Evolutionary conservation across 331 rosid genomes (phyloP).

Genomic region (Spiraea crenata): DNA sequence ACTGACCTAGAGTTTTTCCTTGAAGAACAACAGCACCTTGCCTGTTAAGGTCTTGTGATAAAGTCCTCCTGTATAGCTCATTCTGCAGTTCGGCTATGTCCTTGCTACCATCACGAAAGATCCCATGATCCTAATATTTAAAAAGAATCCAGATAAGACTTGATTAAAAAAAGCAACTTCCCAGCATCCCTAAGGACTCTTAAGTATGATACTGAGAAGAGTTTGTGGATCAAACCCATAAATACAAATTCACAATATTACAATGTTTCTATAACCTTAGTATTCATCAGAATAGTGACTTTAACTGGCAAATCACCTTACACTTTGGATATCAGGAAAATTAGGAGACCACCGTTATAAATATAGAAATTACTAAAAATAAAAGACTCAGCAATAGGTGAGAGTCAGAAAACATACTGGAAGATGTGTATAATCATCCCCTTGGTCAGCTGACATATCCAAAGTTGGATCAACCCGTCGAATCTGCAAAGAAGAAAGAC

Average conservation of each 20-base stretch:
- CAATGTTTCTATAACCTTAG: background rate
- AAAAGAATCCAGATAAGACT: conserved; percentile 28
- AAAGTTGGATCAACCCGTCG: conserved; percentile 91
- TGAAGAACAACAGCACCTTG: conserved; percentile 98
- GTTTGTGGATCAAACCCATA: background rate
- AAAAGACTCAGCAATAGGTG: conserved; percentile 12
- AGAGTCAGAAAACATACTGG: conserved; percentile 62
- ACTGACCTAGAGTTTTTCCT: conserved; percentile 79
- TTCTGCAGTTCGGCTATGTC: conserved; percentile 60
- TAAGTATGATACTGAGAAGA: background rate
- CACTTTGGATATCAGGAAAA: background rate
- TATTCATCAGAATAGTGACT: background rate
- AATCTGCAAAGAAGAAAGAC: conserved; percentile 45
- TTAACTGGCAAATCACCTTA: background rate
- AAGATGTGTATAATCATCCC: conserved; percentile 95
- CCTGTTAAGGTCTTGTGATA: conserved; percentile 94
- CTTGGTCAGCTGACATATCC: conserved; percentile 97
- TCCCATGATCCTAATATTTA: conserved; percentile 83
- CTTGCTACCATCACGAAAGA: conserved; percentile 93
- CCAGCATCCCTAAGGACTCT: background rate
- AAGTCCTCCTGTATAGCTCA: conserved; percentile 62
- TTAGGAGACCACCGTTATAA: background rate
- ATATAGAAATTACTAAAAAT: background rate
- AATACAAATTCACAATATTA: background rate
- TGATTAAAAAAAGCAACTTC: conserved; percentile 8